Evolutionary conservation across 2,329 filamentous ascomycete species (phyloP), one percentile per base, ranked within the genome.

Genomic region (Fusarium buxicola): DNA sequence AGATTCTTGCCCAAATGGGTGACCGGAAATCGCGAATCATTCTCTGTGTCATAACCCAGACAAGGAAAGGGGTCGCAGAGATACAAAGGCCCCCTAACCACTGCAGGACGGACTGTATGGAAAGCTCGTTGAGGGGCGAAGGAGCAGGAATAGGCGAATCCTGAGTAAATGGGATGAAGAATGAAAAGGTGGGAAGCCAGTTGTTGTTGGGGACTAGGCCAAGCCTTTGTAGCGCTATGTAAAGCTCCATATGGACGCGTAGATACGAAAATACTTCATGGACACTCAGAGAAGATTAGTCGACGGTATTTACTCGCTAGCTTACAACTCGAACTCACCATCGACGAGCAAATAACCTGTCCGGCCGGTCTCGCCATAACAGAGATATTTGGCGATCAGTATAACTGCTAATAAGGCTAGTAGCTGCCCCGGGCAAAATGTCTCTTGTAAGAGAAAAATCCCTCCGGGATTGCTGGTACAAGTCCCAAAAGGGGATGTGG

Each of bases 121-220:
- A 77, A 15, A 83, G 69, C 3, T 78, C 76, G 5, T 73, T 60
- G 0, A 78, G 77, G 0, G 77, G 72, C 3, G 81, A 78, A 2
- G 83, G 84, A 0, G 81, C 72, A 2, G 76, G 70, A 25, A 86
- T 81, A 1, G 83, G 83, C 0, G 84, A 87, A 11, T 78, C 73
- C 8, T 74, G 66, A 11, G 82, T 81, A 43, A 86, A 87, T 1
- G 85, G 85, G 15, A 87, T 68, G 63, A 86, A 86, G 69, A 82
- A 88, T 6, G 71, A 75, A 32, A 75, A 74, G 8, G 69, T 72
- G 0, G 85, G 85, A 3, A 86, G 71, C 72, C 72, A 71, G 8
- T 73, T 74, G 11, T 64, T 75, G 11, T 74, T 70, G 0, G 82
- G 73, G 38, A 82, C 73, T 12, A 87, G 72, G 7, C 81, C 81